Conservation (phyloP, 1,139 yeast species). For the Wickerhamomyces sp. region DNA sequence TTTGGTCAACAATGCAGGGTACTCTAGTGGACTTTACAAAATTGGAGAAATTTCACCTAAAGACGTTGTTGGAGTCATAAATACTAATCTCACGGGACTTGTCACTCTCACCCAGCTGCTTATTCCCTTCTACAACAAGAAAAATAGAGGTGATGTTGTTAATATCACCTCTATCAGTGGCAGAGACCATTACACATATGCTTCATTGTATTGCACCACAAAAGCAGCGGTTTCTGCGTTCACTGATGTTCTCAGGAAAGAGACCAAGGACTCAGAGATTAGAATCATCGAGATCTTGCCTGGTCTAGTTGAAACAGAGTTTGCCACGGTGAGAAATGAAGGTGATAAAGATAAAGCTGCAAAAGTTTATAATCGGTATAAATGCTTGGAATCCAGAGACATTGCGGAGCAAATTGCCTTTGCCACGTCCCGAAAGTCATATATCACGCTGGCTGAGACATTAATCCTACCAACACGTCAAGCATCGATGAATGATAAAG, state of each 20-base stretch:
- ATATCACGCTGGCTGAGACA: slow-evolving; percentile 64
- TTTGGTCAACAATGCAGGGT: slow-evolving; percentile 65
- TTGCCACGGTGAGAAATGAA: slow-evolving; percentile 56
- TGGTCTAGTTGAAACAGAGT: slow-evolving; percentile 71
- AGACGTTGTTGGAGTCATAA: slow-evolving; percentile 50
- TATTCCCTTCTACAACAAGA: slow-evolving; percentile 23
- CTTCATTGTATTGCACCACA: slow-evolving; percentile 70
- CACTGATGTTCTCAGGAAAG: slow-evolving; percentile 59
- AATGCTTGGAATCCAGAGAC: slow-evolving; percentile 62
- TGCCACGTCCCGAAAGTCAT: slow-evolving; percentile 50
- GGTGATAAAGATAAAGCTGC: slow-evolving; percentile 53
- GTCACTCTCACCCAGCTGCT: slow-evolving; percentile 52
- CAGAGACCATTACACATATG: slow-evolving; percentile 63
- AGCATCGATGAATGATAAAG: slow-evolving; percentile 29
- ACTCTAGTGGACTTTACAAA: slow-evolving; percentile 51
- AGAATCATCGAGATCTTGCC: slow-evolving; percentile 70
- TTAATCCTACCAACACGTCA: slow-evolving; percentile 62
- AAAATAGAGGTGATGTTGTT: slow-evolving; percentile 6
- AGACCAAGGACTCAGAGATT: slow-evolving; percentile 52
- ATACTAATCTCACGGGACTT: slow-evolving; percentile 57
- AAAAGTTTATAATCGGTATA: slow-evolving; percentile 39
- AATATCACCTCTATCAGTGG: slow-evolving; percentile 67
- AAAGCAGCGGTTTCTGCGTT: slow-evolving; percentile 64
- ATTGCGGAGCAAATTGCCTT: slow-evolving; percentile 65
- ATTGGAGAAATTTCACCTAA: slow-evolving; percentile 43